These are phyloP conservation scores for Cajanus cajan DNA, from an alignment of 306 rosid species.

Conservation along the genomic window DNA sequence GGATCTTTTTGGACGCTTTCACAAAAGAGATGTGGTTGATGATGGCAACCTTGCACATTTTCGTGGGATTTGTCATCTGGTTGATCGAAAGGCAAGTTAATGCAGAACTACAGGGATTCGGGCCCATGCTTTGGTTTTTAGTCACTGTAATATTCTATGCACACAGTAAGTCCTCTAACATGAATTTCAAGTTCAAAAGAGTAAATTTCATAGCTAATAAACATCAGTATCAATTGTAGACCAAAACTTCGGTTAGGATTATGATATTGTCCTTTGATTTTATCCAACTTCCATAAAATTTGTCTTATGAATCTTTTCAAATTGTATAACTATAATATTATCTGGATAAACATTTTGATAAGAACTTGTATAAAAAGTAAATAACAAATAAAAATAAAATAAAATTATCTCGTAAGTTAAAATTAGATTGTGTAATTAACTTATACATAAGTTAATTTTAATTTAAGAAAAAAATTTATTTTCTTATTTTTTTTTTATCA, in stretches of 20 bases:
- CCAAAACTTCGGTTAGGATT: neutral
- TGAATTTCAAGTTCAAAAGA: neutral
- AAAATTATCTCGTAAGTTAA: no score
- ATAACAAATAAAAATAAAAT: no score
- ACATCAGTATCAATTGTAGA: neutral
- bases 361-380: no score
- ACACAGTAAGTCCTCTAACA: constrained; percentile 45
- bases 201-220: neutral
- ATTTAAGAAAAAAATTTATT: no score
- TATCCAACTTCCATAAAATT: no score
- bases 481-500: no score
- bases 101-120: constrained; percentile 37
- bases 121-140: constrained; percentile 61
- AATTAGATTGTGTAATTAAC: no score
- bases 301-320: no score
- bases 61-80: constrained; percentile 55
- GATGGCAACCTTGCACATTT: constrained; percentile 39
- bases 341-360: no score
- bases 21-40: constrained; percentile 54
- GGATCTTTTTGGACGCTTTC: constrained; percentile 49
- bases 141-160: constrained; percentile 47
- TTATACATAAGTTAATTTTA: no score
- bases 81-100: constrained; percentile 43
- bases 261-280: neutral
- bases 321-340: neutral